Percentiles rank a stretch among this genome's conserved stretches.
phyloP scores from a whole-genome alignment of 108 stramenopile species.

The Conticribra weissflogii region DNA sequence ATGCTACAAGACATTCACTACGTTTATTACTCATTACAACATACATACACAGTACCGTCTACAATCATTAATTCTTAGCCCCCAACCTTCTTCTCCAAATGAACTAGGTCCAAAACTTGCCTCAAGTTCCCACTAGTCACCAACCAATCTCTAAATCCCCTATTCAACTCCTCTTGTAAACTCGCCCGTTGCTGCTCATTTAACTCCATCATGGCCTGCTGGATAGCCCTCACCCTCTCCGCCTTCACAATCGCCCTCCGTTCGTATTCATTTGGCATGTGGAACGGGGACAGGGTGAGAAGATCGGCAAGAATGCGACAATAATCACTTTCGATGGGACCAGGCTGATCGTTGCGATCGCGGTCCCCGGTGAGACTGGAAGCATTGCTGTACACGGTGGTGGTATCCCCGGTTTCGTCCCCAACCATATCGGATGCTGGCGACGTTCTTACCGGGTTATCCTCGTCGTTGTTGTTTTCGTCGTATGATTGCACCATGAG shows the following conservation, averaged over 20 bases:
- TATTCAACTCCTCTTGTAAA: constrained; percentile 83
- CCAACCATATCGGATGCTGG: constrained; percentile 5
- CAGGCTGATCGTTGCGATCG: constrained; percentile 31
- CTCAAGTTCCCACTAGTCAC: constrained; percentile 91
- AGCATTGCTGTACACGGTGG: constrained; percentile 32
- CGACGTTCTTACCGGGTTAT: not conserved
- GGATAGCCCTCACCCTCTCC: constrained; percentile 73
- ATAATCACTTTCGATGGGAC: constrained; percentile 71
- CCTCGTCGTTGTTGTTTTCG: constrained; percentile 40
- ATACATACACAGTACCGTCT: too few relatives aligned
- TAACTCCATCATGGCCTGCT: constrained; percentile 72
- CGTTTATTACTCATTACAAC: not conserved
- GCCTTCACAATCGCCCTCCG: constrained; percentile 71
- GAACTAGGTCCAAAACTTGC: constrained; percentile 92
- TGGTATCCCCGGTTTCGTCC: constrained; percentile 32
- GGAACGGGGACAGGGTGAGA: constrained; percentile 82
- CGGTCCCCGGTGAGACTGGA: constrained; percentile 43
- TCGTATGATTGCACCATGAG: constrained; percentile 47
- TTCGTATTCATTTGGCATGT: constrained; percentile 85
- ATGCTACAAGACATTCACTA: too few relatives aligned
- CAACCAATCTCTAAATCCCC: constrained; percentile 90
- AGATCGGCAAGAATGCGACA: constrained; percentile 78
- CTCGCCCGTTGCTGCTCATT: constrained; percentile 62
- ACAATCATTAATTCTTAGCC: too few relatives aligned
- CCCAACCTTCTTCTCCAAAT: constrained; percentile 61